Percentiles rank a stretch among this genome's conserved stretches.
Evolutionary conservation across 2,329 filamentous ascomycete genomes (phyloP).

Genomic region (Nemania sp.): DNA sequence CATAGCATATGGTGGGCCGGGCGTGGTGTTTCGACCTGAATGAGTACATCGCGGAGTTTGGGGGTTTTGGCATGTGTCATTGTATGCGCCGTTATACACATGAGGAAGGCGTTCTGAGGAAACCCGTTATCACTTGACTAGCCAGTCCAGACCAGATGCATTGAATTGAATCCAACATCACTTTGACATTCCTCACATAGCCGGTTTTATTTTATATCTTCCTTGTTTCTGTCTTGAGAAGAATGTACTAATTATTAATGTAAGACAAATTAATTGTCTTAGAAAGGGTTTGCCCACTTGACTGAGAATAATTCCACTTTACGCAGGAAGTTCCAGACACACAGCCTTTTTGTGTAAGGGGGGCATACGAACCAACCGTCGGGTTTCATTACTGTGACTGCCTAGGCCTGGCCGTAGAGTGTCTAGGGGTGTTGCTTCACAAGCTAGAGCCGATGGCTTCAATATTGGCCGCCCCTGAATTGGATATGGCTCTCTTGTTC

Average conservation of each 20-base stretch:
- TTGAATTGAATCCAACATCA: slow-evolving; percentile 21
- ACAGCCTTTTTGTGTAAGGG: background rate
- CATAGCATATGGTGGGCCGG: slow-evolving; percentile 26
- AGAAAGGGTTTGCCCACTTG: background rate
- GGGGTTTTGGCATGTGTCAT: slow-evolving; percentile 26
- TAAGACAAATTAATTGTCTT: slow-evolving; percentile 16
- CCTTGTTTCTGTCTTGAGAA: background rate
- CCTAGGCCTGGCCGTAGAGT: background rate
- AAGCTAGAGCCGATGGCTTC: slow-evolving; percentile 4
- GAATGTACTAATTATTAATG: background rate
- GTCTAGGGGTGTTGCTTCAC: background rate
- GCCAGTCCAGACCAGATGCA: slow-evolving; percentile 17
- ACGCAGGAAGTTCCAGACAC: too few species aligned
- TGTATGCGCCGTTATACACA: slow-evolving; percentile 33
- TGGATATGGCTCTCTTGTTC: slow-evolving; percentile 6
- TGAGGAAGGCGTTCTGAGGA: slow-evolving; percentile 35
- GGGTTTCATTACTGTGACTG: background rate
- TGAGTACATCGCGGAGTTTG: slow-evolving; percentile 36
- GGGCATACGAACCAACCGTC: background rate
- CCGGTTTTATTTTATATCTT: background rate
- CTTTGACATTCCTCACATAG: slow-evolving; percentile 10
- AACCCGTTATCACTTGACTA: slow-evolving; percentile 24
- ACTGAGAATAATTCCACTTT: background rate
- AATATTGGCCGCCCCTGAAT: slow-evolving; percentile 18
- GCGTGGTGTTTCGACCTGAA: slow-evolving; percentile 35